Evolutionary conservation across 2,329 filamentous ascomycete species (phyloP), one percentile per base, ranked within the genome.

Genomic region (Diplodia mutila): DNA sequence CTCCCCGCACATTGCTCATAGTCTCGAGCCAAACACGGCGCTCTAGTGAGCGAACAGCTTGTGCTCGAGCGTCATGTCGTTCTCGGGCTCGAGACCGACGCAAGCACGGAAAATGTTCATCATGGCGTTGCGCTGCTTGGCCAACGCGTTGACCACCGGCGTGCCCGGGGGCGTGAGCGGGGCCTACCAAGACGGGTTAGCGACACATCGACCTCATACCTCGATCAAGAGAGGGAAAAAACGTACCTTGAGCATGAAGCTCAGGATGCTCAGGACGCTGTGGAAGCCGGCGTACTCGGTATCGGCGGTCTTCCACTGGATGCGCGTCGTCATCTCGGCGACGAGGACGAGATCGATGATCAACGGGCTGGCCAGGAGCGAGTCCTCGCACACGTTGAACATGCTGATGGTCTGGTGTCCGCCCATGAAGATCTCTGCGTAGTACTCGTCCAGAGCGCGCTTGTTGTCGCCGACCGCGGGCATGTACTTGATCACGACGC

Each of bases 401-500:
- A 99, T 86, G 75, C 91, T 94, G 79, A 99, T 99, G 74, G 93
- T 98, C 85, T 99, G 95, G 83, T 98, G 95, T 51, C 95, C 95
- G 72, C 95, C 64, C 64, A 98, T 87, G 87, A 99, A 99, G 82
- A 99, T 98, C 86, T 99, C 94, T 67, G 93, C 95, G 74, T 97
- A 97, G 87, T 99, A 99, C 86, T 99, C 95, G 77, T 99, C 95
- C 66, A 99, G 87, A 66, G 95, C 95, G 78, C 95, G 93, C 89
- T 99, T 99, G 87, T 97, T 96, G 84, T 99, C 95, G 70, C 95
- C 95, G 59, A 99, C 95, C 71, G 94, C 93, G 42, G 95, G 95
- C 94, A 99, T 97, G 86, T 99, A 99, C 88, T 99, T 99, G 89
- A 99, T 99, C 74, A 99, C 95, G 69, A 99, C 95, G 69, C 92